Evolutionary conservation across 106 monocot species (phyloP).

Genomic region (Gastrodia elata): DNA sequence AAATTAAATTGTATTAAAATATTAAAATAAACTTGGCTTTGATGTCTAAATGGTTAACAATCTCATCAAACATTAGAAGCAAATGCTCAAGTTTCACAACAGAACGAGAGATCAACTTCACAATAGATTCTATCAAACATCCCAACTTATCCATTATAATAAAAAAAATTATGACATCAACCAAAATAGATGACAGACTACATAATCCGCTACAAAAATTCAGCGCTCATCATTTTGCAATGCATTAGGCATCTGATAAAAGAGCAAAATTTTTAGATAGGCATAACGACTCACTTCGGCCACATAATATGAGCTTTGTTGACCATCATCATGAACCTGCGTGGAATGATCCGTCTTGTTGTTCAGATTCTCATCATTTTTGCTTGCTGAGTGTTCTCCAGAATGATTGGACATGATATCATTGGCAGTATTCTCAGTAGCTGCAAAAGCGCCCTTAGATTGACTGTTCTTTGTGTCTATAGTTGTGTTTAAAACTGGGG

Average conservation of each 20-base stretch:
- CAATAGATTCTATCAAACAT: background rate
- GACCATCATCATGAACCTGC: slow-evolving; percentile 26
- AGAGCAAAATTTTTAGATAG: background rate
- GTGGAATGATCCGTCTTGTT: slow-evolving; percentile 6
- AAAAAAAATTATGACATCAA: background rate
- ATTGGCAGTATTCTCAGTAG: slow-evolving; percentile 11
- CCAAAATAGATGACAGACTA: background rate
- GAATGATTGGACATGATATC: slow-evolving; percentile 15
- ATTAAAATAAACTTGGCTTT: background rate
- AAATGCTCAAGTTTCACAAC: background rate
- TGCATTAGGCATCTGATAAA: background rate
- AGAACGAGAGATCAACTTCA: background rate
- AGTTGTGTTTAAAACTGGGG: background rate
- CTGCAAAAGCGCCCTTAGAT: background rate
- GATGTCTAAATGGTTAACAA: background rate
- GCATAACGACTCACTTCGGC: slow-evolving; percentile 52
- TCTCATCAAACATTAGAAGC: background rate
- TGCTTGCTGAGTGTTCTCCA: slow-evolving; percentile 11
- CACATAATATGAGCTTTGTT: slow-evolving; percentile 22
- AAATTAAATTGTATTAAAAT: background rate
- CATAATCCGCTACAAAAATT: background rate
- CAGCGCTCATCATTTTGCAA: background rate
- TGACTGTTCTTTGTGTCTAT: background rate
- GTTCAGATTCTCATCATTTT: slow-evolving; percentile 11
- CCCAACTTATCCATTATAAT: background rate